Conservation (phyloP, 2,329 filamentous ascomycete species). For the Keithomyces neogunnii region DNA sequence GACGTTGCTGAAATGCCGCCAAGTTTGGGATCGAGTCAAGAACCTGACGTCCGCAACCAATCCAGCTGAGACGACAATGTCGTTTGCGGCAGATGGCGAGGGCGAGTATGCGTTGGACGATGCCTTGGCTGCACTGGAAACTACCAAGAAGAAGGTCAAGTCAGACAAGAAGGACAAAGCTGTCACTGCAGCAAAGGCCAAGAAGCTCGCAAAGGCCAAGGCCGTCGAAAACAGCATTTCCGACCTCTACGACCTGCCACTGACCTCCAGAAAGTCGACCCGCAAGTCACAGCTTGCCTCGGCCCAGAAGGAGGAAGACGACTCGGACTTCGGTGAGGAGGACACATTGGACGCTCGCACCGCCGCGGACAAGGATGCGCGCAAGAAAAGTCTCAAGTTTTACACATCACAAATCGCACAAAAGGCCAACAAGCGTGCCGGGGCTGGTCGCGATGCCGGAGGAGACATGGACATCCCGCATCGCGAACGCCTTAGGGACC, state of each 20-base stretch:
- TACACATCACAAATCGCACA: constrained; percentile 97
- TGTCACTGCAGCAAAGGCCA: constrained; percentile 29
- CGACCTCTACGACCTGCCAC: constrained; percentile 55
- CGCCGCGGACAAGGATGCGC: constrained; percentile 76
- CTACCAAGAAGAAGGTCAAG: constrained; percentile 20
- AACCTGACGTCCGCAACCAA: constrained; percentile 45
- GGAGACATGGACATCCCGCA: constrained; percentile 81
- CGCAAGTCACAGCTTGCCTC: constrained; percentile 22
- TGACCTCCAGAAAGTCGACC: constrained; percentile 39
- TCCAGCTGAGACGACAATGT: constrained; percentile 13
- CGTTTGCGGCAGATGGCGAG: constrained; percentile 17
- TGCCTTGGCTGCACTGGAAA: constrained; percentile 9
- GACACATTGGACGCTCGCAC: constrained; percentile 67
- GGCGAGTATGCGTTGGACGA: constrained; percentile 13
- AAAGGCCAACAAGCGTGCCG: constrained; percentile 78
- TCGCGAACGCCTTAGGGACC: constrained; percentile 78
- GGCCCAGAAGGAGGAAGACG: constrained; percentile 43
- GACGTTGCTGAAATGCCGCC: constrained; percentile 67
- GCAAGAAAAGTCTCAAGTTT: constrained; percentile 90
- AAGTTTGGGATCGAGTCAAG: constrained; percentile 71
- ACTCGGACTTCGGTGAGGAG: constrained; percentile 93
- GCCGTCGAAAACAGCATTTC: constrained; percentile 63
- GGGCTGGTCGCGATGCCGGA: constrained; percentile 63
- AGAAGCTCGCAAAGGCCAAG: constrained; percentile 40
- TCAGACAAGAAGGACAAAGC: constrained; percentile 27